Evolutionary conservation across 768 basidiomycete species (phyloP).

Genomic region (Astraeus odoratus): DNA sequence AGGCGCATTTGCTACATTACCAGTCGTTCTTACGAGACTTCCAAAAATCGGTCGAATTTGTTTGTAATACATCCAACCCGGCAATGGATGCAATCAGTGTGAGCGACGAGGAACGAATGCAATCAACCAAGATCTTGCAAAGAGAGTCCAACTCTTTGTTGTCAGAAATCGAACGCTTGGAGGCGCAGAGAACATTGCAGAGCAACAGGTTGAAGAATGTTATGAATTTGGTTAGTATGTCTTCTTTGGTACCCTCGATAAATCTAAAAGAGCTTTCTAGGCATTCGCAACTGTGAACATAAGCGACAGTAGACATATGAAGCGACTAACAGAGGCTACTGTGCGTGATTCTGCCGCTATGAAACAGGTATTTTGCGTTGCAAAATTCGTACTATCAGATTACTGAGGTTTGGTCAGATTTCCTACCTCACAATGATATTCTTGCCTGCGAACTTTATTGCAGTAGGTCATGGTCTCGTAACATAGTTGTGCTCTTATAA

Average conservation of each 20-base stretch:
- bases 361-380: slow-evolving; percentile 22
- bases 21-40: slow-evolving; percentile 48
- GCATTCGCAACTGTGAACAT: slow-evolving; percentile 57
- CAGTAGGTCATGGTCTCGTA: slow-evolving; percentile 14
- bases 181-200: slow-evolving; percentile 27
- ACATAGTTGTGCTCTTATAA: neutral
- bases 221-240: slow-evolving; percentile 24
- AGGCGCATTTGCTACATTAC: slow-evolving; percentile 54
- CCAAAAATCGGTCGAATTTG: slow-evolving; percentile 42
- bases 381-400: slow-evolving; percentile 19
- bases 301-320: slow-evolving; percentile 46
- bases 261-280: slow-evolving; percentile 21
- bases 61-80: slow-evolving; percentile 43
- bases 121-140: slow-evolving; percentile 31
- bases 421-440: slow-evolving; percentile 57
- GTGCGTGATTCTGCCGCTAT: slow-evolving; percentile 36
- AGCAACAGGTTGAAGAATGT: slow-evolving; percentile 26
- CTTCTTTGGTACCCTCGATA: neutral
- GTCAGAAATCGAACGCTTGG: slow-evolving; percentile 43
- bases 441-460: slow-evolving; percentile 44
- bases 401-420: slow-evolving; percentile 11
- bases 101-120: slow-evolving; percentile 2
- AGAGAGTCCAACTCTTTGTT: slow-evolving; percentile 43
- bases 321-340: slow-evolving; percentile 40
- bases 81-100: slow-evolving; percentile 29